A percentile compares a stretch with the other conserved stretches of the same genome.
These are phyloP conservation scores for Coemansia aciculifera DNA, from an alignment of 192 early-diverging fungal species.

Conservation along the genomic window DNA sequence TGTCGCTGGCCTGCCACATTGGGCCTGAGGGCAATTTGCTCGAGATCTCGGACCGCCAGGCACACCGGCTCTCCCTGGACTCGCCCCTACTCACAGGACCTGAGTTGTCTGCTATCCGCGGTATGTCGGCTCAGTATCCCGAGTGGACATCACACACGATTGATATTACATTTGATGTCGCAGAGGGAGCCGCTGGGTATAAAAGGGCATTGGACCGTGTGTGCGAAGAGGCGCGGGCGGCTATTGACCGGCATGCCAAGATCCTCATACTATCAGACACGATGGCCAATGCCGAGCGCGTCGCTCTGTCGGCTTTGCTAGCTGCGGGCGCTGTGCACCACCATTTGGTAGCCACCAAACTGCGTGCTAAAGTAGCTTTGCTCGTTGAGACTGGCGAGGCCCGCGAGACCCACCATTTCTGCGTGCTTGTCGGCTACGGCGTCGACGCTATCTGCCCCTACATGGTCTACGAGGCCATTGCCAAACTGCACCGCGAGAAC, in stretches of 20 bases:
- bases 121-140: constrained; percentile 64
- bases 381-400: constrained; percentile 92
- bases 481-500: constrained; percentile 86
- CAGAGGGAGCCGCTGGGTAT: constrained; percentile 80
- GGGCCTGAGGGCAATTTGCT: constrained; percentile 94
- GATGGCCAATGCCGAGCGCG: constrained; percentile 61
- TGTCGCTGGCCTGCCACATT: constrained; percentile 93
- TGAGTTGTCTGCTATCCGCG: constrained; percentile 79
- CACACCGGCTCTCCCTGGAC: constrained; percentile 74
- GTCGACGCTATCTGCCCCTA: constrained; percentile 95
- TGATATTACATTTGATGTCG: constrained; percentile 81
- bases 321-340: constrained; percentile 93
- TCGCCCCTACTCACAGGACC: constrained; percentile 85
- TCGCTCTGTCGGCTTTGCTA: constrained; percentile 83
- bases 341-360: constrained; percentile 84
- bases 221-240: constrained; percentile 77
- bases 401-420: constrained; percentile 93
- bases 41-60: constrained; percentile 77
- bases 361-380: constrained; percentile 84
- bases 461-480: constrained; percentile 84
- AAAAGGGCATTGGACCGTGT: constrained; percentile 79
- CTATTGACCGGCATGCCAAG: constrained; percentile 76
- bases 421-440: constrained; percentile 93
- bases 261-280: constrained; percentile 85
- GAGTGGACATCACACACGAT: constrained; percentile 70